Conservation (phyloP, 352 stramenopile species). For the Peronosclerospora sorghi region DNA sequence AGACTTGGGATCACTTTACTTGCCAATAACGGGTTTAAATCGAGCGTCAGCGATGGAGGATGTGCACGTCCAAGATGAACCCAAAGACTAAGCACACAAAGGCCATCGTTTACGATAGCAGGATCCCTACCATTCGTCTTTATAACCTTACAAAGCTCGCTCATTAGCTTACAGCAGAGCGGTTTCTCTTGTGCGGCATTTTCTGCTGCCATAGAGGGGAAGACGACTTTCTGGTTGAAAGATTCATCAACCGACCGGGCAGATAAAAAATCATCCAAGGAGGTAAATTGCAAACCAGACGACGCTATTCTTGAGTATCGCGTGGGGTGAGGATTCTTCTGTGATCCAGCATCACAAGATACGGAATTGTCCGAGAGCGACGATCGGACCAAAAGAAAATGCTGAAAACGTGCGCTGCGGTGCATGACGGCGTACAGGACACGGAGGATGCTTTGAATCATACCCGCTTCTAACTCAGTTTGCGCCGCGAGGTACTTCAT, state of each 20-base stretch:
- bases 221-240: conserved; percentile 10
- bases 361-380: too few relatives aligned
- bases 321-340: conserved; percentile 11
- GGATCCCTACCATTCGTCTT: conserved; percentile 40
- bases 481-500: conserved; percentile 37
- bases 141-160: conserved; percentile 36
- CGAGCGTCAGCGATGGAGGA: conserved; percentile 9
- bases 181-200: conserved; percentile 22
- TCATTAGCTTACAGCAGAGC: conserved; percentile 29
- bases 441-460: conserved; percentile 38
- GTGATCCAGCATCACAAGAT: conserved; percentile 4
- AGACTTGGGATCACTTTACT: conserved; percentile 42
- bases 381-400: conserved; percentile 40
- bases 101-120: conserved; percentile 26
- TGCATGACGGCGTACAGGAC: conserved; percentile 45
- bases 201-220: conserved; percentile 13
- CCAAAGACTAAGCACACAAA: conserved; percentile 37
- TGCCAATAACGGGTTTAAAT: conserved; percentile 38
- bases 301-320: conserved; percentile 29
- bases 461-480: conserved; percentile 24
- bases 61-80: conserved; percentile 24
- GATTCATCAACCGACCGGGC: conserved; percentile 11
- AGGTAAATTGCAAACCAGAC: conserved; percentile 28
- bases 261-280: conserved; percentile 38
- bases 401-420: conserved; percentile 34